Evolutionary conservation across 441 rosid genomes (phyloP).

Genomic region (Populus hybrid): DNA sequence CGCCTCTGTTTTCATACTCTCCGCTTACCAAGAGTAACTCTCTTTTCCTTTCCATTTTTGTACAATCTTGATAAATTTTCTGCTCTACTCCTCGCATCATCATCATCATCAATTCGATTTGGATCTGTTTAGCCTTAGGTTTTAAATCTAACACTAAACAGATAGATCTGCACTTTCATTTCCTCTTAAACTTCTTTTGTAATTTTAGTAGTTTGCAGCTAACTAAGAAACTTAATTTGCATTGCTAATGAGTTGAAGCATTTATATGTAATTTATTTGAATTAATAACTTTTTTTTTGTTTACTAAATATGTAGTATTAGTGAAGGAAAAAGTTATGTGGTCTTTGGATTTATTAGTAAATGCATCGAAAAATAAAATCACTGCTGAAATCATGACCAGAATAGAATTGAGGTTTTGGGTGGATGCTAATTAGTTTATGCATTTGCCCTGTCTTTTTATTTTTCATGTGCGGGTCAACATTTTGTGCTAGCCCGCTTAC

Average conservation of each 20-base stretch:
- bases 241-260: not conserved
- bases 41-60: not conserved
- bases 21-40: slow-evolving; percentile 36
- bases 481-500: not conserved
- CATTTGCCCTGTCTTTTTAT: not conserved
- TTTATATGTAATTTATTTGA: not conserved
- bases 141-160: not conserved
- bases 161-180: not conserved
- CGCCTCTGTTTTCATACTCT: slow-evolving; percentile 36
- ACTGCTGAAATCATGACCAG: not conserved
- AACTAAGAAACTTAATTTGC: not conserved
- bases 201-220: not conserved
- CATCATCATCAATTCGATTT: not conserved
- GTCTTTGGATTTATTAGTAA: not conserved
- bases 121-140: not conserved
- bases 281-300: too few relatives aligned
- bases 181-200: not conserved
- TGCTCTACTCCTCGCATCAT: too few relatives aligned
- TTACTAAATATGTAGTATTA: not conserved
- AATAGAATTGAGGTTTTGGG: not conserved
- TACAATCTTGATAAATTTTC: not conserved
- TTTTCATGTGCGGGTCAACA: not conserved
- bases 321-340: not conserved
- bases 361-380: not conserved
- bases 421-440: not conserved